A percentile compares a stretch with the other conserved stretches of the same genome.
Conservation (phyloP, 164 flowering plant species). For the Umbilicus rupestris region DNA sequence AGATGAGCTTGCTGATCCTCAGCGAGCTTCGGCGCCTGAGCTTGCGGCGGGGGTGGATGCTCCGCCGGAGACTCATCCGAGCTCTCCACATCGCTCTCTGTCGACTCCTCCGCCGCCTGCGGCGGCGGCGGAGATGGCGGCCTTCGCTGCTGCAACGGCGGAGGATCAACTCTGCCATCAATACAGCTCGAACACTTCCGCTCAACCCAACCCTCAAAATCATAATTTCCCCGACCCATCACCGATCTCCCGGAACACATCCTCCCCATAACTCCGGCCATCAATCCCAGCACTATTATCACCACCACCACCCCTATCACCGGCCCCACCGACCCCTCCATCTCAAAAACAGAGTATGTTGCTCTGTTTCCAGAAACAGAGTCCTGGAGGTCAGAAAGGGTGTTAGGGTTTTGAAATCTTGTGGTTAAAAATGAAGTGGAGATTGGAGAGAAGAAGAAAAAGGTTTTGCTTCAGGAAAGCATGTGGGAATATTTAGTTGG, state of each 20-base stretch:
- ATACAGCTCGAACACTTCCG: constrained; percentile 60
- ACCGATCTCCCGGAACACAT: constrained; percentile 61
- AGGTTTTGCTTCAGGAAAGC: not conserved
- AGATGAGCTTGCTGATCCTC: no score
- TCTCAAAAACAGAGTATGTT: not conserved
- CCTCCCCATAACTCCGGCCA: constrained; percentile 63
- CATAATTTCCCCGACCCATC: constrained; percentile 51
- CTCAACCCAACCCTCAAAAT: constrained; percentile 63
- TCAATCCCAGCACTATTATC: constrained; percentile 43
- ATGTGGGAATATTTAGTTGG: constrained; percentile 7
- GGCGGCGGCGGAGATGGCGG: not conserved
- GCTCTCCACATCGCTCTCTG: not conserved
- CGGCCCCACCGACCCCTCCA: constrained; percentile 52
- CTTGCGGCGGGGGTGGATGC: not conserved
- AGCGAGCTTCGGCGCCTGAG: no score
- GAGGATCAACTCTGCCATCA: constrained; percentile 40
- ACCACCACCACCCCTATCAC: constrained; percentile 66
- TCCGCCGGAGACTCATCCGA: not conserved
- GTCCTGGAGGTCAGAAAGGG: not conserved
- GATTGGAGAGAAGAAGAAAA: not conserved
- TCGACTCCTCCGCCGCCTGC: not conserved
- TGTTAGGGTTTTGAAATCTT: not conserved
- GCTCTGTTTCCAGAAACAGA: not conserved
- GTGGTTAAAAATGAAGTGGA: not conserved
- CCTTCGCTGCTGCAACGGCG: constrained; percentile 13